Evolutionary conservation across 2,329 filamentous ascomycete species (phyloP), one percentile per base, ranked within the genome.

Genomic region (Cercospora sp.): DNA sequence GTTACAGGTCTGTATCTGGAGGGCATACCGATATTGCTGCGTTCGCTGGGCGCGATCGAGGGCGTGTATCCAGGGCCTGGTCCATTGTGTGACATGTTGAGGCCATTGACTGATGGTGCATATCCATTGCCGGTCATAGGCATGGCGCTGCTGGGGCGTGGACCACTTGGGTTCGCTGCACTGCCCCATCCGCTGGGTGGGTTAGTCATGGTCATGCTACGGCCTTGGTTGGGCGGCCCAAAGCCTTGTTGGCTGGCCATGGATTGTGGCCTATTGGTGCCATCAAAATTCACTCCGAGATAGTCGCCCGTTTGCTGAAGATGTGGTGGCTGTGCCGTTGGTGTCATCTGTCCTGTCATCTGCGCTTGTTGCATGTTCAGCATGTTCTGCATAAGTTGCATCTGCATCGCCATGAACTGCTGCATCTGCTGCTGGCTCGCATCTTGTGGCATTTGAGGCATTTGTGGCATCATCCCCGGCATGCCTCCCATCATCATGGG

Each of bases 41-140:
- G 90, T 82, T 98, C 95, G 5, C 93, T 97, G 1, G 95, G 95
- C 2, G 95, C 94, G 73, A 99, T 97, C 0, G 94, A 98, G 0
- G 93, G 89, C 0, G 93, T 87, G 80, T 98, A 98, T 8, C 88
- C 89, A 62, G 80, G 80, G 58, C 82, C 73, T 57, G 74, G 74
- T 45, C 75, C 75, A 76, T 78, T 69, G 28, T 75, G 71, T 75
- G 79, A 71, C 74, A 81, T 58, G 77, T 80, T 68, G 72, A 79
- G 53, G 77, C 79, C 73, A 78, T 79, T 70, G 76, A 81, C 53
- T 73, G 76, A 78, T n/a, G 75, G 76, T 8, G 76, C 72, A 58
- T 78, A 79, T 30, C 66, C 66, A 45, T 64, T 69, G 53, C 21
- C 64, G 61, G 57, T 57, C 51, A 67, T 51, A 4, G 73, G 74